Conservation (phyloP, 2,329 filamentous ascomycete genomes). For the Ampelomyces quisqualis region DNA sequence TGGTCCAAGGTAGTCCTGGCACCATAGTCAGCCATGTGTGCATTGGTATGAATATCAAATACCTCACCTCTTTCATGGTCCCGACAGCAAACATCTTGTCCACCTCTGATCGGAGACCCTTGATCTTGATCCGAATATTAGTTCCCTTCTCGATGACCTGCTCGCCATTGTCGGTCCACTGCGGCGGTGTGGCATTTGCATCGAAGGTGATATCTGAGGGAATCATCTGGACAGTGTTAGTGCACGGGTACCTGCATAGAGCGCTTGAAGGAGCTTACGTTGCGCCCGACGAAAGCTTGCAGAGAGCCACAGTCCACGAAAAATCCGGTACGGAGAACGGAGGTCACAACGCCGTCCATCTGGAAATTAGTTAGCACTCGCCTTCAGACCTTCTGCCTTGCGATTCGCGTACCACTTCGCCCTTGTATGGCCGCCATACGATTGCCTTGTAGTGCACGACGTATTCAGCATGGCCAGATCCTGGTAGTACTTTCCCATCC, state of each 20-base stretch:
- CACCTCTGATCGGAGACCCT: conserved; percentile 90
- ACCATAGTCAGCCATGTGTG: conserved; percentile 14
- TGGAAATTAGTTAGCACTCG: conserved; percentile 45
- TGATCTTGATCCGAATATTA: conserved; percentile 89
- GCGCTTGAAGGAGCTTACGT: conserved; percentile 59
- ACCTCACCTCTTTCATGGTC: conserved; percentile 77
- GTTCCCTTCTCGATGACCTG: conserved; percentile 92
- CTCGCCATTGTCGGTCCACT: conserved; percentile 93
- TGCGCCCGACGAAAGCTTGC: conserved; percentile 75
- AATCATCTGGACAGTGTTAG: conserved; percentile 66
- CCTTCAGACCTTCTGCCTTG: background rate
- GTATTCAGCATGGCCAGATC: conserved; percentile 89
- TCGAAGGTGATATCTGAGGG: conserved; percentile 91
- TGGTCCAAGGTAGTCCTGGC: conserved; percentile 45
- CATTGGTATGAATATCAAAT: too few species aligned
- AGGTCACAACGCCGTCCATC: conserved; percentile 92
- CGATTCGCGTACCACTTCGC: conserved; percentile 76
- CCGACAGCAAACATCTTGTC: conserved; percentile 95
- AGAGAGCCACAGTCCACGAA: conserved; percentile 81
- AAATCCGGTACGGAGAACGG: conserved; percentile 88
- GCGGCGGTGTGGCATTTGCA: conserved; percentile 91
- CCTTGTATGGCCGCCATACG: conserved; percentile 96
- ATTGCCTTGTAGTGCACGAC: conserved; percentile 93
- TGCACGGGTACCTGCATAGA: conserved; percentile 14
- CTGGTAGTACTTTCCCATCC: conserved; percentile 86